Conservation (phyloP, 495 filamentous ascomycete genomes). For the Lasiosphaeris hirsuta region DNA sequence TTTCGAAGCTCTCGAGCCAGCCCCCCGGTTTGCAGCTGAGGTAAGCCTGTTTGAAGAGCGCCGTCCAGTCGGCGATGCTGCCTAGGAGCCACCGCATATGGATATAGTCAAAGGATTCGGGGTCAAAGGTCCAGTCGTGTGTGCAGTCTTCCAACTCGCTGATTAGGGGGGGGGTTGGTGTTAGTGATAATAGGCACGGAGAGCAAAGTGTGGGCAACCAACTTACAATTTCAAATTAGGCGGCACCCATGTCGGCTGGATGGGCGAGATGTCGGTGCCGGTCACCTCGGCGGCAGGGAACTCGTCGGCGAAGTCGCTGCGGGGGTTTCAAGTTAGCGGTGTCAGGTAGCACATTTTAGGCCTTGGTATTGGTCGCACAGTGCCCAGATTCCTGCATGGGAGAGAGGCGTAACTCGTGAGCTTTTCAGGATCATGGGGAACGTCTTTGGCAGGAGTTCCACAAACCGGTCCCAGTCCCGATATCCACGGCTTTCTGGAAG, state of each 20-base stretch:
- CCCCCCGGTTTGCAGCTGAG: conserved; percentile 36
- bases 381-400: background rate
- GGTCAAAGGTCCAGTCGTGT: conserved; percentile 41
- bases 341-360: background rate
- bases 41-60: conserved; percentile 33
- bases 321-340: conserved; percentile 8
- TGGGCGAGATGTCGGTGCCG: conserved; percentile 61
- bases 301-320: conserved; percentile 38
- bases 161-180: too few species aligned
- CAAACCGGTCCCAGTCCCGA: background rate
- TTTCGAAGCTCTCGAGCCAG: conserved; percentile 19
- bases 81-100: conserved; percentile 54
- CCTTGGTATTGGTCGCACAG: conserved; percentile 9
- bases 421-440: background rate
- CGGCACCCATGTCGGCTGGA: conserved; percentile 46
- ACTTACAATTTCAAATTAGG: conserved; percentile 40
- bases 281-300: conserved; percentile 49
- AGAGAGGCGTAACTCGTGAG: too few species aligned
- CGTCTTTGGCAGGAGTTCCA: background rate
- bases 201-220: too few species aligned
- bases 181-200: too few species aligned
- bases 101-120: conserved; percentile 50
- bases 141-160: conserved; percentile 49
- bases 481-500: background rate
- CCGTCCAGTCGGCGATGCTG: conserved; percentile 49